Conservation (phyloP, 208 protist species). For the Leishmania tarentolae region DNA sequence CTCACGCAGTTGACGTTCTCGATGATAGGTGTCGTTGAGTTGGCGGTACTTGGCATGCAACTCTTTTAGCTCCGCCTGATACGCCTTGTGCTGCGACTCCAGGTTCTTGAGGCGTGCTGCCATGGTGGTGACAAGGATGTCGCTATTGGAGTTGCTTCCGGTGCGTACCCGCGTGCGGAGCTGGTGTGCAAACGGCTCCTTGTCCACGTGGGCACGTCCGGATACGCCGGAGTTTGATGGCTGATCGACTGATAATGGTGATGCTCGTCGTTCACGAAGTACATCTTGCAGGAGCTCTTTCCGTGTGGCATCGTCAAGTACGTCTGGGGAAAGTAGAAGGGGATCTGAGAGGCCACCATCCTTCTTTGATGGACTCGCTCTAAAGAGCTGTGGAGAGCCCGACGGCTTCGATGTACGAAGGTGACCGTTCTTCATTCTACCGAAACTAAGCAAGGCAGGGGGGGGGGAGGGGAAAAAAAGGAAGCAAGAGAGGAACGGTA, state of each 20-base stretch:
- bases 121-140: conserved; percentile 74
- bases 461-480: neutral
- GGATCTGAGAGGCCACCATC: conserved; percentile 12
- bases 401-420: conserved; percentile 15
- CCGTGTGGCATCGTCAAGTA: conserved; percentile 84
- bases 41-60: conserved; percentile 56
- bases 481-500: neutral
- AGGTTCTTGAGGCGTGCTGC: conserved; percentile 64
- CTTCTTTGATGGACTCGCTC: conserved; percentile 31
- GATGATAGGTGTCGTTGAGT: conserved; percentile 58
- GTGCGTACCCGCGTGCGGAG: conserved; percentile 52
- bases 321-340: conserved; percentile 71
- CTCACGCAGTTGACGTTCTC: conserved; percentile 55
- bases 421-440: conserved; percentile 19
- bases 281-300: conserved; percentile 67
- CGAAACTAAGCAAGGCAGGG: neutral
- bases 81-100: conserved; percentile 68
- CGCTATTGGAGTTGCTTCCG: conserved; percentile 34
- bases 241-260: conserved; percentile 11
- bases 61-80: conserved; percentile 78
- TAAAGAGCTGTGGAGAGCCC: conserved; percentile 54
- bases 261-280: conserved; percentile 29
- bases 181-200: conserved; percentile 46
- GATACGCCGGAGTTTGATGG: neutral
- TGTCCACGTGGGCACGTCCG: conserved; percentile 1